A percentile compares a stretch with the other conserved stretches of the same genome.
phyloP scores from a whole-genome alignment of 495 filamentous ascomycete genomes.

The Podospora pseudopauciseta region DNA sequence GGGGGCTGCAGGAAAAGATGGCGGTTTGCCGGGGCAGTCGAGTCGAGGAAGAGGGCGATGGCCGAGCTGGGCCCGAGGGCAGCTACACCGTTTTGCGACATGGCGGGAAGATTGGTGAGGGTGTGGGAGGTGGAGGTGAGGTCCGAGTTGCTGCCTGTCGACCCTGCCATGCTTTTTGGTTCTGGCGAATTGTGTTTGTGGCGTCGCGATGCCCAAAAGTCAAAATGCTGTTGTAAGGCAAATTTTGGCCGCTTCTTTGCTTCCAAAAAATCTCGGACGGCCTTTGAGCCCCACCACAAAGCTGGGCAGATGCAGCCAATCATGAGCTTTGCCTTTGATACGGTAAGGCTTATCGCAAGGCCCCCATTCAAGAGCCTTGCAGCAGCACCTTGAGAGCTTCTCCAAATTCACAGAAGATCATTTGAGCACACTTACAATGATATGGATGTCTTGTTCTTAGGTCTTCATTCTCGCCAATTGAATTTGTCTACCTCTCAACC shows the following conservation, averaged over 20 bases:
- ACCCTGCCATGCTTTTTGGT: constrained; percentile 40
- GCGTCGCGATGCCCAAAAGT: neutral
- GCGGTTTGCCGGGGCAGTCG: constrained; percentile 43
- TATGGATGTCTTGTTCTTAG: no score
- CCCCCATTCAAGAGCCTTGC: neutral
- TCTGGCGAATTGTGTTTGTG: neutral
- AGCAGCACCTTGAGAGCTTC: neutral
- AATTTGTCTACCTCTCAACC: no score
- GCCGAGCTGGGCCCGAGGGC: constrained; percentile 31
- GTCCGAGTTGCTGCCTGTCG: constrained; percentile 48
- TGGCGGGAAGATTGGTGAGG: constrained; percentile 42
- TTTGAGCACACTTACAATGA: no score
- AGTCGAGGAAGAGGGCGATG: constrained; percentile 47
- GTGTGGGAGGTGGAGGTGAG: constrained; percentile 57
- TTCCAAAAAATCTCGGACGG: constrained; percentile 20
- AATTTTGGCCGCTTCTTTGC: constrained; percentile 5
- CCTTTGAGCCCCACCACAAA: constrained; percentile 13
- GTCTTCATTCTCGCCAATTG: no score
- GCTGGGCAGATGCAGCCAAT: constrained; percentile 10
- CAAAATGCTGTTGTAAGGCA: neutral
- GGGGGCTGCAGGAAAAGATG: constrained; percentile 70
- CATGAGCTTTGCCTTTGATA: neutral
- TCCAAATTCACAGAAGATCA: neutral
- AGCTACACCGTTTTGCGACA: constrained; percentile 17
- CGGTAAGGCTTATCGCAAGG: neutral